Percentiles rank a stretch among this genome's conserved stretches.
These are phyloP conservation scores for Aaosphaeria arxii DNA, from an alignment of 2,329 filamentous ascomycete species.

Conservation along the genomic window DNA sequence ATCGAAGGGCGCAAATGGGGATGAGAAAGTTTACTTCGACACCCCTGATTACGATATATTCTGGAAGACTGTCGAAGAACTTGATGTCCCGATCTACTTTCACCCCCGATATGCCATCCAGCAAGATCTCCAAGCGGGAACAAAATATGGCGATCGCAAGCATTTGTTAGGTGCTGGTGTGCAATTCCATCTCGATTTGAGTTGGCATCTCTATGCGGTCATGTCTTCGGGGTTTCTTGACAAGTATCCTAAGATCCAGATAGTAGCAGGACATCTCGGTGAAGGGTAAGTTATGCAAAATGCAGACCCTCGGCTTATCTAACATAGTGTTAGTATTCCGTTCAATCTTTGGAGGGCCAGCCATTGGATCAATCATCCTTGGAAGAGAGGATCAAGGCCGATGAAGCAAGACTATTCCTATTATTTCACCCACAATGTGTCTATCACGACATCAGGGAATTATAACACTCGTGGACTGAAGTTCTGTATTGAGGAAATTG, in stretches of 20 bases:
- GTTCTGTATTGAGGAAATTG: conserved; percentile 41
- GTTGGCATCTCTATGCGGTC: conserved; percentile 47
- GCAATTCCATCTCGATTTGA: conserved; percentile 43
- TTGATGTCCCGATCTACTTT: conserved; percentile 34
- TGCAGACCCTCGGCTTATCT: not conserved
- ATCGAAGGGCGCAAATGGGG: conserved; percentile 23
- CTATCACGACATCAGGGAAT: conserved; percentile 42
- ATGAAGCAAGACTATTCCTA: conserved; percentile 37
- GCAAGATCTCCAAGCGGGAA: conserved; percentile 21
- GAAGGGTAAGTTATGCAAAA: conserved; percentile 26
- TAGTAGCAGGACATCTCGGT: conserved; percentile 45
- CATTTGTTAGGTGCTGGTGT: conserved; percentile 28
- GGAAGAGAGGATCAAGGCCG: conserved; percentile 36
- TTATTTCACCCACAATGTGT: conserved; percentile 44
- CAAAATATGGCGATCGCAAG: conserved; percentile 25
- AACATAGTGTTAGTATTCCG: conserved; percentile 33
- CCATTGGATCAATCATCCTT: conserved; percentile 46
- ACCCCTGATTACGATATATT: conserved; percentile 28
- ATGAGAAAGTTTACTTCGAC: conserved; percentile 32
- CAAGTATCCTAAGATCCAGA: conserved; percentile 39
- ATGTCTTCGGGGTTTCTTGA: conserved; percentile 45
- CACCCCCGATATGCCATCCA: conserved; percentile 30
- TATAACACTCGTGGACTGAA: conserved; percentile 41
- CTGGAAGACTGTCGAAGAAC: conserved; percentile 28
- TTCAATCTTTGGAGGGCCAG: conserved; percentile 41